Conservation (phyloP, 2,329 filamentous ascomycete genomes). For the Bipolaris cookei region DNA sequence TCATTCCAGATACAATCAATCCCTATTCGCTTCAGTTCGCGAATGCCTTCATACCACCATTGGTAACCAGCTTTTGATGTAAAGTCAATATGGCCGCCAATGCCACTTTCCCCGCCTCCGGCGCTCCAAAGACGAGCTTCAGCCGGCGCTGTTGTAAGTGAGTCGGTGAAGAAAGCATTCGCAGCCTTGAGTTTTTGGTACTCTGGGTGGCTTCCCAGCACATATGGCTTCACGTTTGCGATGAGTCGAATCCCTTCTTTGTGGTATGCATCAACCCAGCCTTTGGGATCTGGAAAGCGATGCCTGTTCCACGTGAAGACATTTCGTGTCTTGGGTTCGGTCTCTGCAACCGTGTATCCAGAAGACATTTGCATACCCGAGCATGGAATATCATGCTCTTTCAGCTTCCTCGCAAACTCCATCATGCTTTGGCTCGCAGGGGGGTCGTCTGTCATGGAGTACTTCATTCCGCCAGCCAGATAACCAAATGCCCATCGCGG, state of each 20-base stretch:
- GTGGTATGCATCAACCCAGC: conserved; percentile 68
- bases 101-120: conserved; percentile 71
- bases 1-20: conserved; percentile 82
- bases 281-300: conserved; percentile 71
- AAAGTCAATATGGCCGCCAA: conserved; percentile 76
- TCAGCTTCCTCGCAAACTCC: conserved; percentile 66
- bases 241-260: conserved; percentile 69
- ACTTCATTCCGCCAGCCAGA: conserved; percentile 70
- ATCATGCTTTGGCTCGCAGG: conserved; percentile 63
- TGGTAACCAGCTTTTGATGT: conserved; percentile 69
- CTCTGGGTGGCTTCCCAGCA: conserved; percentile 70
- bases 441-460: conserved; percentile 64
- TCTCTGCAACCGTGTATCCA: conserved; percentile 72
- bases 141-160: conserved; percentile 54
- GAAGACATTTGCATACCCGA: conserved; percentile 76
- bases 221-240: conserved; percentile 76
- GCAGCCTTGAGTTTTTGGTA: conserved; percentile 66
- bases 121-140: conserved; percentile 73
- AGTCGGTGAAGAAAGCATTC: conserved; percentile 70
- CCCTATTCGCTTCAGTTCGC: conserved; percentile 65
- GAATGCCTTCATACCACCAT: conserved; percentile 75
- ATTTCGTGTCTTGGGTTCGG: conserved; percentile 71
- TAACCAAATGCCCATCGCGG: conserved; percentile 78
- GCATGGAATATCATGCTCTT: conserved; percentile 70
- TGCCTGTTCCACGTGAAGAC: conserved; percentile 75